These are phyloP conservation scores for Leptodermis oblonga DNA, from an alignment of 257 asterid species.

Conservation along the genomic window DNA sequence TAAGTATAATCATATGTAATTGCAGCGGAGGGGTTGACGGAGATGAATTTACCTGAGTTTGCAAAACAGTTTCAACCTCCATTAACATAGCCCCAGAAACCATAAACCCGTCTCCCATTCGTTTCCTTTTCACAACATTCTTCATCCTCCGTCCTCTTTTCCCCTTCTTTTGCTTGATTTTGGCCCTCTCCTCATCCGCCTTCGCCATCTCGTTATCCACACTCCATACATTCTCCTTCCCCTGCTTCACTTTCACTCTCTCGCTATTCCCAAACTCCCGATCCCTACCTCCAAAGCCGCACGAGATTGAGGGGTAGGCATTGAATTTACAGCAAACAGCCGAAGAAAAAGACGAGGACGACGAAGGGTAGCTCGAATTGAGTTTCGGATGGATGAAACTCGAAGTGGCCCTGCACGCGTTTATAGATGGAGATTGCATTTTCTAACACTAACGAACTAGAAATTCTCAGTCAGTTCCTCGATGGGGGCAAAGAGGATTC, in stretches of 20 bases:
- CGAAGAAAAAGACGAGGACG: conserved; percentile 4
- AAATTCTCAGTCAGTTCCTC: no score
- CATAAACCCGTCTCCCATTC: conserved; percentile 55
- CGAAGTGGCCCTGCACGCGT: conserved; percentile 44
- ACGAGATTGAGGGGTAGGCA: conserved; percentile 41
- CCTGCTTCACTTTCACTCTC: conserved; percentile 47
- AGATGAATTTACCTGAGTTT: conserved; percentile 64
- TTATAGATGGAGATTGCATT: conserved; percentile 54
- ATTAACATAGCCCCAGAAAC: conserved; percentile 77
- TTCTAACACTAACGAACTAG: background rate
- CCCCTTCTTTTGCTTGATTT: conserved; percentile 41
- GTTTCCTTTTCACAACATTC: conserved; percentile 23
- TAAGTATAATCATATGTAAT: no score
- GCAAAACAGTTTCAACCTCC: conserved; percentile 84
- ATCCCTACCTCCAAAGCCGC: conserved; percentile 31
- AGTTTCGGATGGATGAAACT: conserved; percentile 27
- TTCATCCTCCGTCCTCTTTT: conserved; percentile 51
- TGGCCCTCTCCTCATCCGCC: conserved; percentile 38
- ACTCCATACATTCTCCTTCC: conserved; percentile 94
- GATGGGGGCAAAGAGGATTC: no score
- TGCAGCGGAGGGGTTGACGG: background rate
- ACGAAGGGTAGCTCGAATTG: conserved; percentile 18
- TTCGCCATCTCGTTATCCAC: conserved; percentile 65
- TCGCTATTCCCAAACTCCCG: conserved; percentile 27
- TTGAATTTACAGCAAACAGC: conserved; percentile 24